Conservation (phyloP, 2,329 filamentous ascomycete species). For the Diaporthe humulicola region DNA sequence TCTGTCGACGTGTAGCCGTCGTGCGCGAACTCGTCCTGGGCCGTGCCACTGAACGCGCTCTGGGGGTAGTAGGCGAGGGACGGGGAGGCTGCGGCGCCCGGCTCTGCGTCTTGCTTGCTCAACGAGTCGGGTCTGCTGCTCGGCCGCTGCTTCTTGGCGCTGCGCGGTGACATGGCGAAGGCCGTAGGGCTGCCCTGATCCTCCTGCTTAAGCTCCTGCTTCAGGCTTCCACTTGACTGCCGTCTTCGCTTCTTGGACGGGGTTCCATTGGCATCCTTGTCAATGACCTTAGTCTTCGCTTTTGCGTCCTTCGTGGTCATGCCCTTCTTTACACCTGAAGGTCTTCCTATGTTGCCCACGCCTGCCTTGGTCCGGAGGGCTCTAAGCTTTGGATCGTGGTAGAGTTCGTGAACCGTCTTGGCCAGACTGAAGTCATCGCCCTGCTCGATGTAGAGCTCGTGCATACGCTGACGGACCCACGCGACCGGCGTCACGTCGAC, state of each 20-base stretch:
- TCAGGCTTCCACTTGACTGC: constrained; percentile 39
- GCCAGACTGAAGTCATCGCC: constrained; percentile 65
- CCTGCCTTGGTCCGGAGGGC: constrained; percentile 65
- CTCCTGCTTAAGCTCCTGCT: constrained; percentile 44
- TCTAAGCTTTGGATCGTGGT: constrained; percentile 67
- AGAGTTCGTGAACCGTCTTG: constrained; percentile 66
- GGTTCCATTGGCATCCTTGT: constrained; percentile 42
- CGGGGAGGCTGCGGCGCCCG: background rate
- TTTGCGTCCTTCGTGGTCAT: constrained; percentile 43
- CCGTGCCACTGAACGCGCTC: background rate
- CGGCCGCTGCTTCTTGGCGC: constrained; percentile 30
- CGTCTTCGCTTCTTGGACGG: constrained; percentile 36
- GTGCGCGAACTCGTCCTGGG: constrained; percentile 55
- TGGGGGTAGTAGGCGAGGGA: background rate
- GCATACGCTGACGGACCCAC: constrained; percentile 69
- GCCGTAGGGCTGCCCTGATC: constrained; percentile 9
- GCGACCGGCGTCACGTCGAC: constrained; percentile 66
- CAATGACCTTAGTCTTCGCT: constrained; percentile 43
- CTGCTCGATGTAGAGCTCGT: constrained; percentile 60
- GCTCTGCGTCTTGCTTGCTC: constrained; percentile 1
- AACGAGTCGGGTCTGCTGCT: constrained; percentile 13
- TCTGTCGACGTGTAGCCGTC: constrained; percentile 66
- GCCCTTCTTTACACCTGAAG: constrained; percentile 59
- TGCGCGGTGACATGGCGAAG: constrained; percentile 11
- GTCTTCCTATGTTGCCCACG: constrained; percentile 69